phyloP scores from a whole-genome alignment of 192 early-diverging fungal species.

The Backusella sp. region DNA sequence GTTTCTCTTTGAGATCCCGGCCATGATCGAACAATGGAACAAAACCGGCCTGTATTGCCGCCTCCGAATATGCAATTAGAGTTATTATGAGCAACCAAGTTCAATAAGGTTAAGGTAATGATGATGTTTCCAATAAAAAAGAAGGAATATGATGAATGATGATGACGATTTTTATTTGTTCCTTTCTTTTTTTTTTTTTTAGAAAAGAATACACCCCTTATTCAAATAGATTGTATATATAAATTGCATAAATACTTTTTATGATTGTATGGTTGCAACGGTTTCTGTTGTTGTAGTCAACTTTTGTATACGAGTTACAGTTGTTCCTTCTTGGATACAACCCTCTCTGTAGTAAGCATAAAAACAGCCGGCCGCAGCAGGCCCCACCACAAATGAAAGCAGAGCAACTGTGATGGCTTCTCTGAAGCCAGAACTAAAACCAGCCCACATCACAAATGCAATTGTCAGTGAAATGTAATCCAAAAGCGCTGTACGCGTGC shows the following conservation, averaged over 20 bases:
- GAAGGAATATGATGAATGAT: neutral
- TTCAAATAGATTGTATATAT: too few species aligned
- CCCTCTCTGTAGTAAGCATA: slow-evolving; percentile 23
- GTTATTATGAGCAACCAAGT: neutral
- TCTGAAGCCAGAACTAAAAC: neutral
- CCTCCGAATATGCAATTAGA: neutral
- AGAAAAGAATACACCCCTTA: neutral
- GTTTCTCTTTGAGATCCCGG: neutral
- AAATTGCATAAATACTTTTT: neutral
- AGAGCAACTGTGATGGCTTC: neutral
- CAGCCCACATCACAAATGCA: slow-evolving; percentile 12
- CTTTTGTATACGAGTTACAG: neutral
- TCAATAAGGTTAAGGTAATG: neutral
- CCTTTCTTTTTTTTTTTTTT: neutral
- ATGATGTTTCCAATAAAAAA: neutral
- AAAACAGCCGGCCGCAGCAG: slow-evolving; percentile 6
- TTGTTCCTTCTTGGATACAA: neutral
- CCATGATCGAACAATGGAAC: neutral
- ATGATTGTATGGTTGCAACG: neutral
- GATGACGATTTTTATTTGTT: neutral
- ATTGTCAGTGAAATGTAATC: neutral
- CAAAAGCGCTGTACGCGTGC: neutral
- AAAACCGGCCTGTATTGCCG: neutral
- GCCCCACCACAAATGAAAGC: slow-evolving; percentile 9
- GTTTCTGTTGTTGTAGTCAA: neutral